Evolutionary conservation across 148 eudicot species (phyloP), one percentile per base, ranked within the genome.

Genomic region (Vaccinium macrocarpon): DNA sequence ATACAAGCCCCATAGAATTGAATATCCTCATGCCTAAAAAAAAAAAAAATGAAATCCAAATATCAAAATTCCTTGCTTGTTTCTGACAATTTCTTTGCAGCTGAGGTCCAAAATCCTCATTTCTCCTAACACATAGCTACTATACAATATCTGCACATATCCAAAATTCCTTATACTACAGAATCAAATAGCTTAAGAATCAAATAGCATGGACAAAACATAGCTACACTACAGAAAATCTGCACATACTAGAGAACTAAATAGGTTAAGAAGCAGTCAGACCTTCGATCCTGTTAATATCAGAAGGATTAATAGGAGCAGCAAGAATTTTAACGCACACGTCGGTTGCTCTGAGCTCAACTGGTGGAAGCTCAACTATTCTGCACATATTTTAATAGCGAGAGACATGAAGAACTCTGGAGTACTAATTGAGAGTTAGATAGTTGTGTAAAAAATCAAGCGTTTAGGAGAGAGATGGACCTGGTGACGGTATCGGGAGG

Each of bases 311-410:
- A 53, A 96, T 96, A 0, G 99, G 97, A 87, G 98, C 90, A 35
- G 99, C 99, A 11, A 96, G 90, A 98, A 96, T 93, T 85, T 84
- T 93, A 42, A 96, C 99, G 85, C 99, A 96, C 4, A 96, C 94
- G 21, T 96, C 97, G 46, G 91, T 85, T 57, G 90, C 90, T 84
- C 89, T 92, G 61, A 96, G 86, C 81, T 91, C 92, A 16, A 93
- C 93, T 0, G 93, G 92, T 0, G 95, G 93, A 73, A 96, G 46
- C 84, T 93, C 94, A 42, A 87, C 86, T 2, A 94, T 56, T 89
- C 95, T 95, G 93, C 90, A 90, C 83, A 57, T 70, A 55, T 5
- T 35, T 64, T n/a, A 76, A 46, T 32, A 77, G 0, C 10, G 8
- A 83, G 7, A 18, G 50, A 19, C 82, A 80, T 9, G 11, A 80